Conservation (phyloP, 768 basidiomycete species). For the Boletus insuetus region DNA sequence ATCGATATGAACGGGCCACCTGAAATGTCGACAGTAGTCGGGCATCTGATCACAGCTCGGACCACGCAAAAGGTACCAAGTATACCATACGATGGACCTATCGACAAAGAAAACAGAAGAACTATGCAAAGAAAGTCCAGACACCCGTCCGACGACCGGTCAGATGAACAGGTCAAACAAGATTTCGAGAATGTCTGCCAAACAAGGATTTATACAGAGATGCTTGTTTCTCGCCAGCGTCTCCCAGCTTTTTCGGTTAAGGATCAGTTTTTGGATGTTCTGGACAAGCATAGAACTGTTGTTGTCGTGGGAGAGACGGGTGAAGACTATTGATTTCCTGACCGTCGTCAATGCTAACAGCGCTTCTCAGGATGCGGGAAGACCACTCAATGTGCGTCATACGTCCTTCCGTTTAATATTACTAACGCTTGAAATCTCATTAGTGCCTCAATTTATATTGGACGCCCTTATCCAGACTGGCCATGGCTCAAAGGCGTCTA, state of each 20-base stretch:
- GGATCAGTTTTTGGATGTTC: constrained; percentile 55
- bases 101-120: neutral
- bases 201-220: constrained; percentile 49
- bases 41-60: constrained; percentile 23
- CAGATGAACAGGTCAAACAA: constrained; percentile 46
- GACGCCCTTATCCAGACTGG: constrained; percentile 70
- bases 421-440: neutral
- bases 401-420: neutral
- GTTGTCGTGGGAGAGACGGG: constrained; percentile 92
- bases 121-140: constrained; percentile 1
- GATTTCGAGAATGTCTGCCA: constrained; percentile 49
- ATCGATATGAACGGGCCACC: constrained; percentile 74
- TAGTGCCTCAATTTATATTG: constrained; percentile 87
- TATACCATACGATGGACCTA: neutral
- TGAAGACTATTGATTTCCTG: constrained; percentile 25
- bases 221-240: constrained; percentile 53
- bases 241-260: constrained; percentile 77
- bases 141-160: constrained; percentile 39
- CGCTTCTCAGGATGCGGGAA: constrained; percentile 72
- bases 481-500: constrained; percentile 63
- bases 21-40: constrained; percentile 64
- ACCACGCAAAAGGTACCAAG: constrained; percentile 17
- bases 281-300: constrained; percentile 63
- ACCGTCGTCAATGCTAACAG: neutral
- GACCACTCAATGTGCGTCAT: constrained; percentile 71